Conservation (phyloP, 2,329 filamentous ascomycete species). For the Aspergillus puulaauensis region DNA sequence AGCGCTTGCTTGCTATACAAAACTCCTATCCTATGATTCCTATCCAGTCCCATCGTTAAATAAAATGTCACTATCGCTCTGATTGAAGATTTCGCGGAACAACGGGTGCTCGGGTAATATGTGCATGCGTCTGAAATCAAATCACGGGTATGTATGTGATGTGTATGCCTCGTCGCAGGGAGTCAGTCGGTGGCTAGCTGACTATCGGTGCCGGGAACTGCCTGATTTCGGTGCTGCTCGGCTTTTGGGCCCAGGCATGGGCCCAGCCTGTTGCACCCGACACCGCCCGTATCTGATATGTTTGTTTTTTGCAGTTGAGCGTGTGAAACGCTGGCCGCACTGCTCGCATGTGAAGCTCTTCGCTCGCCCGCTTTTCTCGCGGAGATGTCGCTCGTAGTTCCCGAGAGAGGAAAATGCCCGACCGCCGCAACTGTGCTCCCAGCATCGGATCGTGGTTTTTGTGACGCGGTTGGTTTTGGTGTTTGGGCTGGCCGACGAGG, state of each 20-base stretch:
- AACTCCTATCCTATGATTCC: not conserved
- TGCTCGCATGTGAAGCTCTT: conserved; percentile 8
- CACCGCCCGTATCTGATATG: conserved; percentile 8
- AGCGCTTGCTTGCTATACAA: not conserved
- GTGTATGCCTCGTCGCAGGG: not conserved
- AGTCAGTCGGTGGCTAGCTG: not conserved
- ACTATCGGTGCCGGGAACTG: too few relatives aligned
- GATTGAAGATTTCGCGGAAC: not conserved
- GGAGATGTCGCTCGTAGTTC: conserved; percentile 10
- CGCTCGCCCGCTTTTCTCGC: conserved; percentile 6
- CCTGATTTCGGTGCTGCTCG: too few relatives aligned
- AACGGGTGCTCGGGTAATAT: not conserved
- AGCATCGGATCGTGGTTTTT: conserved; percentile 9
- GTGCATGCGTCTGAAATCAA: not conserved
- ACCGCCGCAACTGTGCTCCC: conserved; percentile 11
- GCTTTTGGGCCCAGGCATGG: not conserved
- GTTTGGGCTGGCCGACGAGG: not conserved
- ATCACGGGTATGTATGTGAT: not conserved
- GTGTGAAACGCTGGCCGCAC: conserved; percentile 9
- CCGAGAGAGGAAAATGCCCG: conserved; percentile 8
- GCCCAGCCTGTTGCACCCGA: not conserved
- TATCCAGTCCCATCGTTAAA: not conserved
- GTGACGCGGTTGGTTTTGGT: not conserved
- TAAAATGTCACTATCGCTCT: not conserved
- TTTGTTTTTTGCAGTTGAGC: conserved; percentile 11